Evolutionary conservation across 2,329 filamentous ascomycete species (phyloP).

Genomic region (Phialemoniopsis sp.): DNA sequence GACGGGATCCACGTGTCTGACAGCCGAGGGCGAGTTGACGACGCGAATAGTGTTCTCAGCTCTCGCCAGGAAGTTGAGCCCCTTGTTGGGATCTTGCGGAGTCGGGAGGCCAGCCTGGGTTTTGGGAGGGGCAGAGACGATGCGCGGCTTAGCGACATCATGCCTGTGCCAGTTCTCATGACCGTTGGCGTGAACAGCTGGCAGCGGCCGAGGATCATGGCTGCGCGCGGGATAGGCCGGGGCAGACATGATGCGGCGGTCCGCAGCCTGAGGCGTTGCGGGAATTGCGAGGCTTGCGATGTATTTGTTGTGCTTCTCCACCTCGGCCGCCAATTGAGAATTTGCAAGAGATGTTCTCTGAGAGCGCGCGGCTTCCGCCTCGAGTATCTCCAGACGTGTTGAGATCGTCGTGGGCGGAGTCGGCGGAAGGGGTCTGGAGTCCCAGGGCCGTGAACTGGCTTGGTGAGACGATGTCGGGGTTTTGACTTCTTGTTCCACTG

Average conservation of each 20-base stretch:
- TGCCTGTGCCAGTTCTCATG: constrained; percentile 14
- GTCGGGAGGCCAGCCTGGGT: constrained; percentile 6
- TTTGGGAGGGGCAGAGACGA: constrained; percentile 40
- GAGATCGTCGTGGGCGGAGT: constrained; percentile 28
- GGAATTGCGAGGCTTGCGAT: background rate
- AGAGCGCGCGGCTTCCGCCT: constrained; percentile 9
- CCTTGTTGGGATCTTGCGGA: constrained; percentile 22
- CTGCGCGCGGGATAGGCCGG: constrained; percentile 35
- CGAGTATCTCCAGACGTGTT: constrained; percentile 15
- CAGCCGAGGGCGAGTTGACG: constrained; percentile 42
- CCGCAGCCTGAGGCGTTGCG: constrained; percentile 12
- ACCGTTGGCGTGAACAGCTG: constrained; percentile 43
- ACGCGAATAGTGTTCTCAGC: constrained; percentile 50
- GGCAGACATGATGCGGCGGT: constrained; percentile 46
- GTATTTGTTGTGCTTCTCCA: too few species aligned
- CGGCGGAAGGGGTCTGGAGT: constrained; percentile 46
- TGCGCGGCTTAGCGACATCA: constrained; percentile 28
- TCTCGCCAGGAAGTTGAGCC: constrained; percentile 39
- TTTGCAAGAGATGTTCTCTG: too few species aligned
- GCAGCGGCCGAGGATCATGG: constrained; percentile 27
- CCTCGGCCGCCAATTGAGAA: too few species aligned
- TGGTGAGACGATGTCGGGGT: constrained; percentile 13
- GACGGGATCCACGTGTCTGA: constrained; percentile 23
- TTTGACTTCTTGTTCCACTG: too few species aligned
- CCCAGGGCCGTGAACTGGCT: constrained; percentile 27